Conservation (phyloP, 352 stramenopile species). For the Phytophthora idaei region DNA sequence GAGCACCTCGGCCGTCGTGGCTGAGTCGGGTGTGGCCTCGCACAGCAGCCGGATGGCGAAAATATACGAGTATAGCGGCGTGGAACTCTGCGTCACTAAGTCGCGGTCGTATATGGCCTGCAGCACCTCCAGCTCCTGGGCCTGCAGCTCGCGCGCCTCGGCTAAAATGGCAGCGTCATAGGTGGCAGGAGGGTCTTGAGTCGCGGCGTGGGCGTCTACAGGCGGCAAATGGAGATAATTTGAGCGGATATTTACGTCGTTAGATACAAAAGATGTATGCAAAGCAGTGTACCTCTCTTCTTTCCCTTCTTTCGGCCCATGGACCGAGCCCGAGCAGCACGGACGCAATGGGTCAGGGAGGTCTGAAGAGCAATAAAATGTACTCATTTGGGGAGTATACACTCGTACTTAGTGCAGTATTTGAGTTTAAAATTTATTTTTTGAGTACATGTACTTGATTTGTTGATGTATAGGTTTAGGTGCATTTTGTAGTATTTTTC, state of each 20-base stretch:
- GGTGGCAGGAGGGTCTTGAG: conserved; percentile 7
- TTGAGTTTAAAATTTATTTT: not conserved
- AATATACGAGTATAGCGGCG: conserved; percentile 82
- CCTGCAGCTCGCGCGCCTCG: conserved; percentile 67
- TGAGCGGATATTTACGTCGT: conserved; percentile 9
- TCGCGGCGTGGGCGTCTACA: conserved; percentile 23
- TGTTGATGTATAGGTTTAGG: too few relatives aligned
- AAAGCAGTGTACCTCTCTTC: conserved; percentile 52
- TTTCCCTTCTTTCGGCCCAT: conserved; percentile 86
- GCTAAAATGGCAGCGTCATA: conserved; percentile 52
- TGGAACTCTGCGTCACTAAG: conserved; percentile 68
- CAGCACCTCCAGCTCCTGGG: conserved; percentile 83
- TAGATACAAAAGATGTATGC: not conserved
- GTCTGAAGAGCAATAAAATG: not conserved
- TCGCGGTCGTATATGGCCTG: conserved; percentile 85
- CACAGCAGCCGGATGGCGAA: conserved; percentile 80
- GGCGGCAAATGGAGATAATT: not conserved
- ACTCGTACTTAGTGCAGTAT: conserved; percentile 25
- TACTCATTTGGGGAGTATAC: conserved; percentile 2
- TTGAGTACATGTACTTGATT: not conserved
- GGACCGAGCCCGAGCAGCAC: conserved; percentile 14
- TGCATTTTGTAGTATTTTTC: too few relatives aligned
- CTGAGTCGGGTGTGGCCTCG: conserved; percentile 45
- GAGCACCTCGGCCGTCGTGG: conserved; percentile 62
- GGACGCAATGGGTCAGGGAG: not conserved